phyloP scores from a whole-genome alignment of 305 asterid species.

The Salvia sclarea region DNA sequence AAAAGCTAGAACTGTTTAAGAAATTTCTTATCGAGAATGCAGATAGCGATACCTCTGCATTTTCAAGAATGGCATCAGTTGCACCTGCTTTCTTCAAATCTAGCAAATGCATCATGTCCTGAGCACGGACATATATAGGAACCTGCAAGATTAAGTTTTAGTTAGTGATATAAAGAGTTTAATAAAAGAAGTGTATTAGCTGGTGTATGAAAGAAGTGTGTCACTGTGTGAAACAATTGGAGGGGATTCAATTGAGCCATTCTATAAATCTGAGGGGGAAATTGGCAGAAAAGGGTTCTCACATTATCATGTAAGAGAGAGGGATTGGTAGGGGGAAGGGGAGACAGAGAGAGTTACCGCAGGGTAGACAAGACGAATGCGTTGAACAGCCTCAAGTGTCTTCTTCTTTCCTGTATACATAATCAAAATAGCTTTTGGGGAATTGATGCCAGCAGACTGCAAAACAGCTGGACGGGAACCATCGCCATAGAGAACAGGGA shows the following conservation, averaged over 20 bases:
- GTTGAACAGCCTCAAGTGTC: constrained; percentile 83
- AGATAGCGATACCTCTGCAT: constrained; percentile 69
- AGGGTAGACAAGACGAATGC: constrained; percentile 88
- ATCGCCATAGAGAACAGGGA: constrained; percentile 93
- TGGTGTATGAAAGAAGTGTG: not conserved
- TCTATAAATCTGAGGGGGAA: too few species aligned
- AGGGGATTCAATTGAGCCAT: too few species aligned
- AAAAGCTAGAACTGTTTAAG: constrained; percentile 4
- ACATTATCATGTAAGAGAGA: too few species aligned
- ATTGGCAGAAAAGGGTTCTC: too few species aligned
- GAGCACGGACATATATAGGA: constrained; percentile 94
- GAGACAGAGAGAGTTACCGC: constrained; percentile 49
- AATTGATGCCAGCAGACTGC: constrained; percentile 89
- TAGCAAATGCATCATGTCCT: constrained; percentile 80
- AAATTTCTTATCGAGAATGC: constrained; percentile 6
- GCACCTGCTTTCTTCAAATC: constrained; percentile 95
- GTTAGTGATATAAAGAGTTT: too few species aligned
- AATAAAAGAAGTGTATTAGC: too few species aligned
- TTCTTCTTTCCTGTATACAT: constrained; percentile 77
- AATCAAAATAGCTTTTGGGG: constrained; percentile 95
- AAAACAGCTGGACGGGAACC: constrained; percentile 95
- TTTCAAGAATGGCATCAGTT: constrained; percentile 93
- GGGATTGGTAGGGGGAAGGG: too few species aligned
- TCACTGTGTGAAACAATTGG: too few species aligned
- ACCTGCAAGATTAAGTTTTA: constrained; percentile 46